Evolutionary conservation across 2,329 filamentous ascomycete species (phyloP), one percentile per base, ranked within the genome.

Genomic region (Colletotrichum neosansevieriae): DNA sequence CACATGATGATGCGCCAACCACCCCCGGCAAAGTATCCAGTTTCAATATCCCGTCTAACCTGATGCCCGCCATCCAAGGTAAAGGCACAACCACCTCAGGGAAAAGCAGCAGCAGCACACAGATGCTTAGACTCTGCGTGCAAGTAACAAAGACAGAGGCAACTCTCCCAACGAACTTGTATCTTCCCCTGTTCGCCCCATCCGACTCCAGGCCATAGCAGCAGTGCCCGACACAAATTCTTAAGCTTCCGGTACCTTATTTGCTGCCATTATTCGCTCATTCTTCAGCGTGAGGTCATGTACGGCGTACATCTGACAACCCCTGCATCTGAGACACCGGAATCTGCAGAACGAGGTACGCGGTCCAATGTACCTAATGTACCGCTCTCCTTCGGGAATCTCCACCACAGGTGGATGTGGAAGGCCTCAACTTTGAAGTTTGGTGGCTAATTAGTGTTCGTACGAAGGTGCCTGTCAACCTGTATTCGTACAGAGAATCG

Each of bases 261-360:
- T 12, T 58, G 21, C 34, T 34, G 58, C 34, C 12, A 17, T 36
- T 45, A n/a, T 66, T 66, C 45, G 61, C 66, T 40, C 42, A 24
- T 69, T 60, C 61, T 66, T 69, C 66, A 60, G 61, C 62, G 49
- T 57, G 49, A 68, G 65, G 61, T 65, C 54, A 60, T 68, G 54
- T 29, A 60, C 44, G 54, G 53, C 56, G 60, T 65, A 68, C 65
- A 68, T 60, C 61, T 21, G 40, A 34, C 58, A 47, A 65, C 42
- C 65, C 61, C 34, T 68, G 65, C 61, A 50, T 63, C 49, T 60
- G 49, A 59, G 61, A 69, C 66, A 66, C 49, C 54, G 56, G 40
- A 42, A 57, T 49, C 45, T 66, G 56, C 62, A 69, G 54, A 59
- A 60, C 49, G 40, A 64, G 65, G 54, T 44, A 63, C 49, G 21